Conservation (phyloP, 2,329 filamentous ascomycete species). For the Talaromyces sp. region DNA sequence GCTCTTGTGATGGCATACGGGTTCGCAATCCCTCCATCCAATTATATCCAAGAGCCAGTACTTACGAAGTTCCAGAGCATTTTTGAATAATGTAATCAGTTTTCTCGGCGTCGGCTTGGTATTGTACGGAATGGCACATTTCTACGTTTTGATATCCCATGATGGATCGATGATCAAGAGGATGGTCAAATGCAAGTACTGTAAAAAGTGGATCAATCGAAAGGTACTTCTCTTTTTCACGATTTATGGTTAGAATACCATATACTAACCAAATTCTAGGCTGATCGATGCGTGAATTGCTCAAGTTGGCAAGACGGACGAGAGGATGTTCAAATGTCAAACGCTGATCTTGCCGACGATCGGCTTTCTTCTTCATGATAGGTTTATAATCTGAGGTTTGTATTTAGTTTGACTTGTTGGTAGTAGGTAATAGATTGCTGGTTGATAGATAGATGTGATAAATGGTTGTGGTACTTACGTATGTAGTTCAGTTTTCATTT, state of each 20-base stretch:
- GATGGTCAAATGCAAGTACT: constrained; percentile 10
- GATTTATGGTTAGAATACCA: neutral
- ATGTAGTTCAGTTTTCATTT: neutral
- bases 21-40: constrained; percentile 32
- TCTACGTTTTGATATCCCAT: constrained; percentile 7
- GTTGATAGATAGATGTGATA: neutral
- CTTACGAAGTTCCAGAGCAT: neutral
- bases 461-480: neutral
- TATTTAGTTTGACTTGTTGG: neutral
- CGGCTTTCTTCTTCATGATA: neutral
- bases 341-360: neutral
- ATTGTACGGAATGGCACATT: constrained; percentile 7
- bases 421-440: neutral
- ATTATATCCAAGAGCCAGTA: neutral
- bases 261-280: neutral
- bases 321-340: constrained; percentile 53
- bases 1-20: constrained; percentile 69
- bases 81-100: constrained; percentile 8
- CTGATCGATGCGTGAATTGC: neutral
- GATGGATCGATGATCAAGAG: constrained; percentile 11
- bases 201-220: constrained; percentile 7
- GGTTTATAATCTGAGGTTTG: neutral
- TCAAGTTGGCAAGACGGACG: constrained; percentile 12
- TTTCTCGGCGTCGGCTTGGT: constrained; percentile 7
- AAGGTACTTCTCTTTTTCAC: neutral